Evolutionary conservation across 805 yeast genomes (phyloP).

Genomic region (Saturnispora gosingensis): DNA sequence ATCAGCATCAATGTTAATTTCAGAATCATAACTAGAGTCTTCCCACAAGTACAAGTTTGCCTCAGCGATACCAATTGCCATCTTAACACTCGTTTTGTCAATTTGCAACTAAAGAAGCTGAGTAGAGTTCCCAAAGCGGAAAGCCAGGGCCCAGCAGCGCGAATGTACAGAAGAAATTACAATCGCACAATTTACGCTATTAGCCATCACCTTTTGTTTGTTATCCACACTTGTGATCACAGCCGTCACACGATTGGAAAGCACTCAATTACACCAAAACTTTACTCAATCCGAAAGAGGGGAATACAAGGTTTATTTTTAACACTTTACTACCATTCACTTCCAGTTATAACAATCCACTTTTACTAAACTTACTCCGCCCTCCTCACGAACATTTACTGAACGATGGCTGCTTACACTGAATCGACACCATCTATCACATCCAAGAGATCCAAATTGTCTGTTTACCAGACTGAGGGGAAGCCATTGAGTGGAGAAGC

Average conservation of each 20-base stretch:
- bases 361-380: not conserved
- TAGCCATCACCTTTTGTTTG: not conserved
- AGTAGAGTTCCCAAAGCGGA: not conserved
- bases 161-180: not conserved
- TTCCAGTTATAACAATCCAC: not conserved
- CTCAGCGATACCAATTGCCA: not conserved
- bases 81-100: not conserved
- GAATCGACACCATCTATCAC: slow-evolving; percentile 24
- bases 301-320: not conserved
- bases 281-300: not conserved
- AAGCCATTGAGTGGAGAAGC: slow-evolving; percentile 70
- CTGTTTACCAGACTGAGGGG: slow-evolving; percentile 59
- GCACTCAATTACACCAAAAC: not conserved
- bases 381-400: not conserved
- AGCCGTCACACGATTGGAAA: not conserved
- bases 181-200: not conserved
- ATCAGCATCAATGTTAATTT: not conserved
- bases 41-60: not conserved
- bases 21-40: not conserved
- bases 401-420: slow-evolving; percentile 21
- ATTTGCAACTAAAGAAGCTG: not conserved
- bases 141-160: not conserved
- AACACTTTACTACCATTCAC: not conserved
- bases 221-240: not conserved
- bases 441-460: slow-evolving; percentile 24